Evolutionary conservation across 371 early-diverging fungal species (phyloP).

Genomic region (Rhizomucor pusillus): DNA sequence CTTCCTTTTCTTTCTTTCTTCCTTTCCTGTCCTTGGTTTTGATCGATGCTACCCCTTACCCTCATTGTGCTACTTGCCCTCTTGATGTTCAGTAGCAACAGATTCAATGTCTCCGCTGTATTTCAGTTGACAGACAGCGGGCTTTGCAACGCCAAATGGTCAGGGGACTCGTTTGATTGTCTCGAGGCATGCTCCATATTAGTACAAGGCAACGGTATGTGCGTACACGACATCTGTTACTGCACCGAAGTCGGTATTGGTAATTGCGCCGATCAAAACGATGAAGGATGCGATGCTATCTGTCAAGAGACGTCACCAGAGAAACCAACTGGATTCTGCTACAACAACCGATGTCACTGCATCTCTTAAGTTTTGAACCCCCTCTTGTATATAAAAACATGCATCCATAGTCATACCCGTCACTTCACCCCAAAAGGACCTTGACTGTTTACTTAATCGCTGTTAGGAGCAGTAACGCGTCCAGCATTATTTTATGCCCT

Average conservation of each 20-base stretch:
- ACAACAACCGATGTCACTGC: slow-evolving; percentile 31
- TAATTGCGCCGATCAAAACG: slow-evolving; percentile 31
- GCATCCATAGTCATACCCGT: background rate
- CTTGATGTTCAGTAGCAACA: too few species aligned
- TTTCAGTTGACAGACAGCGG: background rate
- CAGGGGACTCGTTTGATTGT: background rate
- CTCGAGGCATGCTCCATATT: background rate
- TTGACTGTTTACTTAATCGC: too few species aligned
- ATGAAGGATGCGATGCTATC: slow-evolving; percentile 35
- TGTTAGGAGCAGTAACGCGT: too few species aligned
- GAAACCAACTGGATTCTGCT: slow-evolving; percentile 28
- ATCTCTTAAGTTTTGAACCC: slow-evolving; percentile 13
- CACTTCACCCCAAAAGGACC: too few species aligned
- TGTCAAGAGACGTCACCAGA: slow-evolving; percentile 34
- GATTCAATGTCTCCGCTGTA: too few species aligned
- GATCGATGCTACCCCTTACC: too few species aligned
- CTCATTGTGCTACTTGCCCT: too few species aligned
- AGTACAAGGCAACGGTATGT: slow-evolving; percentile 21
- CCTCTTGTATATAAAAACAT: background rate
- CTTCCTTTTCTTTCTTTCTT: too few species aligned
- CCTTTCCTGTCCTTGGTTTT: too few species aligned
- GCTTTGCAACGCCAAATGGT: background rate
- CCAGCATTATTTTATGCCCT: too few species aligned
- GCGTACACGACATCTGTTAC: slow-evolving; percentile 30
- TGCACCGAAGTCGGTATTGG: slow-evolving; percentile 36